phyloP scores from a whole-genome alignment of 2,329 filamentous ascomycete genomes.

The Cercospora canescens region DNA sequence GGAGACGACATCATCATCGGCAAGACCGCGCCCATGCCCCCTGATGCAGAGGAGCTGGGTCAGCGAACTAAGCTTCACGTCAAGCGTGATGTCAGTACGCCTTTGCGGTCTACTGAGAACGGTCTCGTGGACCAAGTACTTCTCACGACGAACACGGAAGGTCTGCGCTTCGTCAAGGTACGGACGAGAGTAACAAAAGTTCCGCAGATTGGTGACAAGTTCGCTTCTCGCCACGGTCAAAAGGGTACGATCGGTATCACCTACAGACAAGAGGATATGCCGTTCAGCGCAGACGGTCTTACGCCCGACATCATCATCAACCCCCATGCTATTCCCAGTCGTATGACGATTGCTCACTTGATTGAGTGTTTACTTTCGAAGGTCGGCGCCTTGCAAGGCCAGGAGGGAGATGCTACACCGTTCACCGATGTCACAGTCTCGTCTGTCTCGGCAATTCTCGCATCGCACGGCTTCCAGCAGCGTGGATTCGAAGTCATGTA shows the following conservation, averaged over 20 bases:
- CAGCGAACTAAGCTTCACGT: slow-evolving; percentile 87
- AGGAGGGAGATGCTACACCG: slow-evolving; percentile 95
- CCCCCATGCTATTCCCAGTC: slow-evolving; percentile 97
- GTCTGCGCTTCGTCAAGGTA: slow-evolving; percentile 94
- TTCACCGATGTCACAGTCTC: slow-evolving; percentile 98
- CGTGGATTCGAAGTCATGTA: slow-evolving; percentile 99
- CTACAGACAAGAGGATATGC: slow-evolving; percentile 98
- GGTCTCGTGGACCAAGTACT: slow-evolving; percentile 95
- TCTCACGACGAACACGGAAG: slow-evolving; percentile 91
- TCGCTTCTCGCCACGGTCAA: slow-evolving; percentile 97
- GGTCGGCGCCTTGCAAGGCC: slow-evolving; percentile 87
- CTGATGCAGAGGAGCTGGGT: slow-evolving; percentile 89
- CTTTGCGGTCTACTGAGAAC: slow-evolving; percentile 90
- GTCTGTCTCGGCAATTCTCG: slow-evolving; percentile 81
- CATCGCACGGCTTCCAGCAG: slow-evolving; percentile 90
- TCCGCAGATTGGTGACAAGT: slow-evolving; percentile 98
- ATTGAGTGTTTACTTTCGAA: slow-evolving; percentile 98
- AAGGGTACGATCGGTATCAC: slow-evolving; percentile 99
- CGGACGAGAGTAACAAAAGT: slow-evolving; percentile 96
- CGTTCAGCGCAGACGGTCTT: slow-evolving; percentile 88
- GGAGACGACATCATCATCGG: slow-evolving; percentile 99
- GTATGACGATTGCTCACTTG: slow-evolving; percentile 99
- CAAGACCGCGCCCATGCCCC: slow-evolving; percentile 92
- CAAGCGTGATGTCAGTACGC: slow-evolving; percentile 94
- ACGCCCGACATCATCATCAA: slow-evolving; percentile 98